Evolutionary conservation across 257 asterid genomes (phyloP).

Genomic region (Solanum ossicruentum): DNA sequence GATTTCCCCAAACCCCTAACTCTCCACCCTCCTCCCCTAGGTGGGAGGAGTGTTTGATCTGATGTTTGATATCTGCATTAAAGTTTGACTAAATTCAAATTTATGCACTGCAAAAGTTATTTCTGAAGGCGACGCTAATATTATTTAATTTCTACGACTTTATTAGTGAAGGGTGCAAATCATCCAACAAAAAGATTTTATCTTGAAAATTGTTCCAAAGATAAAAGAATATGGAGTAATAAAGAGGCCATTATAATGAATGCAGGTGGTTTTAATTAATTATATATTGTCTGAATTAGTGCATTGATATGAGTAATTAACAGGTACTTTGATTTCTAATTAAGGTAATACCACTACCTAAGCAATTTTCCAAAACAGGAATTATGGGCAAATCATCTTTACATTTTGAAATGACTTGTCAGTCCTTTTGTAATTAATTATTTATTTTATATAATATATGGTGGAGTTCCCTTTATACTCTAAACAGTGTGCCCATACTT

Average conservation of each 20-base stretch:
- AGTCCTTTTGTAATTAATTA: not conserved
- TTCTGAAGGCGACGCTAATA: rapidly evolving
- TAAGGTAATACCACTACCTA: conserved; percentile 5
- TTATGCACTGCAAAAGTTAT: rapidly evolving
- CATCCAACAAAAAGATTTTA: not conserved
- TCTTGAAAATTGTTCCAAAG: not conserved
- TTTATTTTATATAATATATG: conserved; percentile 6
- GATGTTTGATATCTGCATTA: no score
- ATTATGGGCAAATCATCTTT: not conserved
- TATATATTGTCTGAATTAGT: not conserved
- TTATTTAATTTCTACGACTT: no score
- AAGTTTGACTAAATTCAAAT: rapidly evolving
- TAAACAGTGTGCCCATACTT: conserved; percentile 1
- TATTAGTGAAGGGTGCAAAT: not conserved
- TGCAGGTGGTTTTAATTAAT: not conserved
- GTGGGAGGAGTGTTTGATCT: no score
- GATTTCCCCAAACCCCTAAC: no score
- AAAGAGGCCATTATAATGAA: not conserved
- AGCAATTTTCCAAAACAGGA: conserved; percentile 2
- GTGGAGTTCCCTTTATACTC: conserved; percentile 51
- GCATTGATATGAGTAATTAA: not conserved
- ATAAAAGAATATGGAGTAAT: not conserved
- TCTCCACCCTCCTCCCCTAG: no score
- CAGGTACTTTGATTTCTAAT: not conserved
- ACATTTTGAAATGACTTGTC: conserved; percentile 10